Conservation (phyloP, 257 asterid species). For the Ehretia macrophylla region DNA sequence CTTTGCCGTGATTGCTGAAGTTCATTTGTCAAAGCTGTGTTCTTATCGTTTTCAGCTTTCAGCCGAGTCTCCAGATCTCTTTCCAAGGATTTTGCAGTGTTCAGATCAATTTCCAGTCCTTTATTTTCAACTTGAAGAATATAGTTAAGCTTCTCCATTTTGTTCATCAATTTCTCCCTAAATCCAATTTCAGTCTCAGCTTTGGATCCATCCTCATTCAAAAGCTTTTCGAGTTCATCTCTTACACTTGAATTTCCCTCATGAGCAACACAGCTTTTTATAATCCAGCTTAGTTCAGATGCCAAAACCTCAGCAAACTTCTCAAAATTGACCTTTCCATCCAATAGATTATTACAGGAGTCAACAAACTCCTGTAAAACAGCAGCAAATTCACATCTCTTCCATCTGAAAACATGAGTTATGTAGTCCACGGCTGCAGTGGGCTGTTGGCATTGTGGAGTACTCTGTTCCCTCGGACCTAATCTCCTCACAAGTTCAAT, state of each 20-base stretch:
- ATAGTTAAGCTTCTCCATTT: slow-evolving; percentile 46
- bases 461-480: slow-evolving; percentile 5
- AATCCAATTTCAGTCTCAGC: slow-evolving; percentile 42
- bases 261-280: slow-evolving; percentile 19
- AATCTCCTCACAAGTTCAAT: slow-evolving; percentile 30
- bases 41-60: slow-evolving; percentile 21
- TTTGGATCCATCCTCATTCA: slow-evolving; percentile 51
- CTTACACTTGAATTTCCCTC: slow-evolving; percentile 16
- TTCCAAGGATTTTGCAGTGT: slow-evolving; percentile 20
- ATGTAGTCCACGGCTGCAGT: slow-evolving; percentile 12
- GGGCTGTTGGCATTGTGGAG: neutral
- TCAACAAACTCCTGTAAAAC: slow-evolving; percentile 25
- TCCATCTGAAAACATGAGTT: slow-evolving; percentile 38
- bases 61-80: slow-evolving; percentile 24
- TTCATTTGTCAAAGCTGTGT: slow-evolving; percentile 24
- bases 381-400: slow-evolving; percentile 21
- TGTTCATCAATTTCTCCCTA: slow-evolving; percentile 44
- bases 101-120: slow-evolving; percentile 42
- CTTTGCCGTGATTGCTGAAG: slow-evolving; percentile 29
- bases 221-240: slow-evolving; percentile 43
- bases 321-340: slow-evolving; percentile 30
- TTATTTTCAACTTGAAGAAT: slow-evolving; percentile 38
- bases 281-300: slow-evolving; percentile 33
- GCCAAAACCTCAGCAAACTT: slow-evolving; percentile 31
- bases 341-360: slow-evolving; percentile 26